Evolutionary conservation across 768 basidiomycete genomes (phyloP), one percentile per base, ranked within the genome.

Genomic region (Trametes gibbosa): DNA sequence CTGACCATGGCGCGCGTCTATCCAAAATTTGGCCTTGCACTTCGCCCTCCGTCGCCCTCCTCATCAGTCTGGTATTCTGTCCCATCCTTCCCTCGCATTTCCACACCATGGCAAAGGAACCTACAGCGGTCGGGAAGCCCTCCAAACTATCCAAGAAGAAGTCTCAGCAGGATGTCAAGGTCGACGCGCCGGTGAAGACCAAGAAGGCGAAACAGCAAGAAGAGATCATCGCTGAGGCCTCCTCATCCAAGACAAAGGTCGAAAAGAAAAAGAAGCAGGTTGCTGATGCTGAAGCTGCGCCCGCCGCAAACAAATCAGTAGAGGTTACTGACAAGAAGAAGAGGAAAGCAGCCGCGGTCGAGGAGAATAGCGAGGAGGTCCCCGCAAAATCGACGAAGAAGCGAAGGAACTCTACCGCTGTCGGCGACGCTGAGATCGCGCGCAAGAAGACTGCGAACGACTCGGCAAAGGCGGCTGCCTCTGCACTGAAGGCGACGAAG

Each of bases 121-220:
- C 56, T 17, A 45, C 43, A 24, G 42, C 47, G n/a, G 45, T 49
- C 8, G 51, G 53, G 29, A 62, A 64, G 19, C 29, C 55, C 5
- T 24, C 34, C n/a, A 68, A 63, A 21, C 53, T 60, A 13, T 46
- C 63, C 13, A 65, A 64, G 43, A 62, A 66, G 50, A 68, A 68
- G 58, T 57, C 63, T 16, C 63, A 66, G 52, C 48, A 51, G 29
- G 43, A 59, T 40, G 32, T 55, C 14, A 41, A 55, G 19, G 55
- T 40, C 14, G 64, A 64, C 37, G 21, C 46, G 13, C 32, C 50
- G 9, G 63, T 62, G 51, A 65, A 64, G 45, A 27, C 35, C 2
- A 68, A 65, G 53, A 56, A 42, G 43, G 21, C 29, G 29, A 32
- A 32, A 32, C 29, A 32, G 29, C 29, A 32, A 10, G 29, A 32